Conservation (phyloP, 2,329 filamentous ascomycete genomes). For the Ophiocordyceps camponoti-rufipedis region DNA sequence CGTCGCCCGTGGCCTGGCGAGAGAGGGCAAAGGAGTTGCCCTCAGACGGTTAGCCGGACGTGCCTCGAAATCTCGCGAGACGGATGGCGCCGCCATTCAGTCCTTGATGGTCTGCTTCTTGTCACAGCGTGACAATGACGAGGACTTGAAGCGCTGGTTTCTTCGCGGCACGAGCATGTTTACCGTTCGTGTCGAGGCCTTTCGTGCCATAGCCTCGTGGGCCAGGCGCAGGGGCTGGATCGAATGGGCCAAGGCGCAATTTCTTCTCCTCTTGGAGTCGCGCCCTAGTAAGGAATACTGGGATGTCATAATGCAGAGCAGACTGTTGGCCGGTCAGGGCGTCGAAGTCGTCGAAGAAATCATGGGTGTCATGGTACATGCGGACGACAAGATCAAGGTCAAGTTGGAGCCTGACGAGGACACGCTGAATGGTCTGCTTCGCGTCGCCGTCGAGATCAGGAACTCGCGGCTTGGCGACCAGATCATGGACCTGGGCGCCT, state of each 20-base stretch:
- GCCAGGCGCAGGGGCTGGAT: constrained; percentile 39
- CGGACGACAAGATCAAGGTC: constrained; percentile 20
- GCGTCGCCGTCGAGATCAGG: constrained; percentile 49
- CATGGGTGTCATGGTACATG: constrained; percentile 55
- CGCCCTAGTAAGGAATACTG: constrained; percentile 37
- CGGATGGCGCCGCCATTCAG: constrained; percentile 27
- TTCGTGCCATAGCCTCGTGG: constrained; percentile 21
- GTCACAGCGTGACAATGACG: constrained; percentile 15
- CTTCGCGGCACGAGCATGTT: constrained; percentile 26
- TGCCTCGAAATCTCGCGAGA: constrained; percentile 26
- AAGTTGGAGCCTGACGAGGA: constrained; percentile 39
- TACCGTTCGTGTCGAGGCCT: constrained; percentile 7
- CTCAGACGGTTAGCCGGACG: constrained; percentile 36
- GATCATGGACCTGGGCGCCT: constrained; percentile 47
- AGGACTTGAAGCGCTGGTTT: constrained; percentile 34
- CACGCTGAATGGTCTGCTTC: constrained; percentile 62
- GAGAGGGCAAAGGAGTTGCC: constrained; percentile 37
- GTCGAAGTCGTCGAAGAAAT: constrained; percentile 29
- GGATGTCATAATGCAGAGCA: constrained; percentile 59
- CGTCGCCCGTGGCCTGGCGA: constrained; percentile 36
- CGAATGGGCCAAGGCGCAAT: constrained; percentile 43
- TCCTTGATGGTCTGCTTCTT: constrained; percentile 44
- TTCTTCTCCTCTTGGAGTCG: constrained; percentile 30
- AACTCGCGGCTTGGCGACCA: constrained; percentile 58
- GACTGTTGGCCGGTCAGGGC: constrained; percentile 47